Base-by-base conservation (phyloP, 495 filamentous ascomycete species). In the Neurospora sp. region DNA sequence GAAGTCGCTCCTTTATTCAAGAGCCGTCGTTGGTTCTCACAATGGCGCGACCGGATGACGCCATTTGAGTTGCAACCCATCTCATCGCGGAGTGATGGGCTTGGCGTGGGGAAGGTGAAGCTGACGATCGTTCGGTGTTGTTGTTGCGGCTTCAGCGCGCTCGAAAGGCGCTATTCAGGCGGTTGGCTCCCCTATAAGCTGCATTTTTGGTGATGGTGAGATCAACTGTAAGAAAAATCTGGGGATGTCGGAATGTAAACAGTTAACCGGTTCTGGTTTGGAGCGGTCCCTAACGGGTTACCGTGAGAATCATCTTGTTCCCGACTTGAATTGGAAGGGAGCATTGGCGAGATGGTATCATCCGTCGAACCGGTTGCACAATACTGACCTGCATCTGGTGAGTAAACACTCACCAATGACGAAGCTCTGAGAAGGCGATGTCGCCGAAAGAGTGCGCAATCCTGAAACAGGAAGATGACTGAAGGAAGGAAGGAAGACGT, bases 21-120 rank as follows among this genome's bases (percentile, higher is more conserved):
- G 12, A 16, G 22, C 2, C 5, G 6, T 12, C 53, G 53, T 61
- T 12, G 53, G 53, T 61, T 61, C 53, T 61, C 53, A 35, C 22
- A 22, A 61, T 61, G 22, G 12, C 12, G 53, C 53, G 53, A 61
- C 53, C 53, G 16, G 53, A 61, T 61, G 53, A 61, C 53, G 53
- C 20, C 20, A 61, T 61, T 16, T 61, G 12, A 16, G 53, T 61
- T 6, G 53, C 27, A 61, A 61, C 5, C 22, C 53, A 61, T 46
- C 69, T 68, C 68, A 68, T 27, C 70, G 37, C 70, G 71, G 10
- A 74, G 70, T 59, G 59, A 38, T 31, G 20, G 14, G 39, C 75
- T 76, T 76, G 75, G 73, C 73, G 75, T 74, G 75, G 75, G 75
- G 73, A 73, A 73, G 46, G 71, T 40, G 71, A 48, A 68, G n/a